Base-by-base conservation (phyloP, 768 basidiomycete species). In the Xerocomellus dryophilus region DNA sequence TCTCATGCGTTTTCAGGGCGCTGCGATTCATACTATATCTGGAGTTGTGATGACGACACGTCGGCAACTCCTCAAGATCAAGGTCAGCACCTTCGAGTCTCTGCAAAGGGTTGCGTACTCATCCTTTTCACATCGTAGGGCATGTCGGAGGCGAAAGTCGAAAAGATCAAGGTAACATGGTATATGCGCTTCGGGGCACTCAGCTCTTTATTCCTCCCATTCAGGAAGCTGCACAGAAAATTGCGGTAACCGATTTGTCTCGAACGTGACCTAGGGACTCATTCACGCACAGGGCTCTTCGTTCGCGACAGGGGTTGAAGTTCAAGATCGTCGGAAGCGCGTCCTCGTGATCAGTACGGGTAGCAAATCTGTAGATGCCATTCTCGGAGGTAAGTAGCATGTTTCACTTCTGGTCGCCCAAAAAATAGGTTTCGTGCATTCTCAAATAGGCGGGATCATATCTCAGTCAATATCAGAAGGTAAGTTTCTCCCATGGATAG, bases 381-480 rank as follows among this genome's bases (percentile, higher is more conserved):
- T 96, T 52, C 78, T 97, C 2, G 94, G 93, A 43, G 93, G 94
- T 87, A 64, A 53, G 78, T 32, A 25, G 41, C 34, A 25, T 15
- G 7, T 39, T 17, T 21, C 18, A 27, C 21, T 14, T 21, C 21
- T 21, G 21, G 18, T 14, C 5, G 5, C 20, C 2, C 7, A 2
- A 25, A 36, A 23, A 23, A 34, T 0, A n/a, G 5, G 15, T 14
- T 7, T 38, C 12, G 43, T 12, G 12, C 5, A 17, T 7, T 20
- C 20, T 43, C 40, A 20, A 53, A 21, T 57, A 95, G 90, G 93
- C 18, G 93, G 94, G 0, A 73, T 97, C 51, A 83, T 87, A 78
- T 95, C 95, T 7, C 94, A 97, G 66, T 93, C 92, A 7, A 93
- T 97, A 55, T 88, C 92, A 4, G 95, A 98, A 81, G 91, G 90